Percentiles rank a stretch among this genome's conserved stretches.
phyloP scores from a whole-genome alignment of 257 asterid species.

The Marsdenia floribunda region DNA sequence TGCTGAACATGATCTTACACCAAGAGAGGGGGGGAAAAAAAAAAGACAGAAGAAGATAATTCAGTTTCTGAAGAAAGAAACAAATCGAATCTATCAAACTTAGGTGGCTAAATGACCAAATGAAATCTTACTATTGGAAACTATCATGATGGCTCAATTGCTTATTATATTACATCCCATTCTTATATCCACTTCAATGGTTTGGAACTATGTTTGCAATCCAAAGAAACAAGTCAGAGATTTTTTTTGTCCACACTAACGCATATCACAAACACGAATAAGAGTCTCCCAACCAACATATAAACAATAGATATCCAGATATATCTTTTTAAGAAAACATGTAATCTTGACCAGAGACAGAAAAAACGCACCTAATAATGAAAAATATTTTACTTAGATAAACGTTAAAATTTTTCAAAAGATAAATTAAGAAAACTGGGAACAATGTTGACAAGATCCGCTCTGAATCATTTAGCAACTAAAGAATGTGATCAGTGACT shows the following conservation, averaged over 20 bases:
- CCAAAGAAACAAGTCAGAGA: neutral
- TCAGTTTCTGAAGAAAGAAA: conserved; percentile 12
- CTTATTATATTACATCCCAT: neutral
- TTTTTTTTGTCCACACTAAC: neutral
- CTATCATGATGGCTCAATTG: neutral
- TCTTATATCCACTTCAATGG: neutral
- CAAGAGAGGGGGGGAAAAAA: neutral
- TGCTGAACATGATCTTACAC: conserved; percentile 73
- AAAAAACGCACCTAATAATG: neutral
- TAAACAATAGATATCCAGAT: neutral
- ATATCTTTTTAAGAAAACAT: neutral
- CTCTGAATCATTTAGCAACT: neutral
- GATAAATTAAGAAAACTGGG: neutral
- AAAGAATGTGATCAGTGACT: neutral
- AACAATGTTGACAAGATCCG: neutral
- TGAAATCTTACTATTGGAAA: conserved; percentile 4
- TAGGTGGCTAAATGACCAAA: neutral
- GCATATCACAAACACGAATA: neutral
- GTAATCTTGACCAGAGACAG: neutral
- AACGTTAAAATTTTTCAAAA: neutral
- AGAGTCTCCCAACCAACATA: neutral
- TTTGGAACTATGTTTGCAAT: neutral
- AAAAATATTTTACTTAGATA: neutral
- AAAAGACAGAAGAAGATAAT: neutral
- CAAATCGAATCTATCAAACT: neutral